phyloP scores from a whole-genome alignment of 306 rosid genomes.

The Lathyrus aphaca region DNA sequence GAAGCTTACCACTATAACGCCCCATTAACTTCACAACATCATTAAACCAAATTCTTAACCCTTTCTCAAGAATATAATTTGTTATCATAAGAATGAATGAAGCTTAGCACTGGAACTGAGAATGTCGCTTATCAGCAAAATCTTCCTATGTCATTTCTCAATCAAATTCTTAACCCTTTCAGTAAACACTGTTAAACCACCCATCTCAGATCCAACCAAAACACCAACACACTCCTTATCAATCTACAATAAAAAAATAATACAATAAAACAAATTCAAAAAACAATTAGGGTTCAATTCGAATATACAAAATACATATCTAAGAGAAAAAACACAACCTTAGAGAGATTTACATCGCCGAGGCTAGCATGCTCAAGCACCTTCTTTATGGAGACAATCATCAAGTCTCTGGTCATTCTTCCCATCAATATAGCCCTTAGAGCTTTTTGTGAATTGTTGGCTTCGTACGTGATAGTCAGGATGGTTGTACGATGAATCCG shows the following conservation, averaged over 20 bases:
- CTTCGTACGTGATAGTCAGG: too few species aligned
- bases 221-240: constrained; percentile 87
- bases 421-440: too few species aligned
- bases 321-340: constrained; percentile 44
- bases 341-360: constrained; percentile 58
- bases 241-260: constrained; percentile 54
- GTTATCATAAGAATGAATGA: too few species aligned
- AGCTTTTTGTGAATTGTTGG: too few species aligned
- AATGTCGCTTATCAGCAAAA: background rate
- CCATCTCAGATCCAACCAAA: constrained; percentile 96
- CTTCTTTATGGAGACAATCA: constrained; percentile 87
- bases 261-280: background rate
- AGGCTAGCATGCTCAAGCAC: constrained; percentile 85
- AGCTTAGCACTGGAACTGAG: too few species aligned
- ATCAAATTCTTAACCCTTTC: constrained; percentile 81
- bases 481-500: too few species aligned
- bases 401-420: constrained; percentile 84
- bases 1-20: too few species aligned
- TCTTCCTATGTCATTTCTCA: constrained; percentile 83
- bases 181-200: constrained; percentile 83
- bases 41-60: too few species aligned
- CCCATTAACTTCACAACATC: too few species aligned
- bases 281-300: constrained; percentile 14
- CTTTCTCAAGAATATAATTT: too few species aligned
- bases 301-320: constrained; percentile 1